phyloP scores from a whole-genome alignment of 345 rosid species.

The Salix koriyanagi region DNA sequence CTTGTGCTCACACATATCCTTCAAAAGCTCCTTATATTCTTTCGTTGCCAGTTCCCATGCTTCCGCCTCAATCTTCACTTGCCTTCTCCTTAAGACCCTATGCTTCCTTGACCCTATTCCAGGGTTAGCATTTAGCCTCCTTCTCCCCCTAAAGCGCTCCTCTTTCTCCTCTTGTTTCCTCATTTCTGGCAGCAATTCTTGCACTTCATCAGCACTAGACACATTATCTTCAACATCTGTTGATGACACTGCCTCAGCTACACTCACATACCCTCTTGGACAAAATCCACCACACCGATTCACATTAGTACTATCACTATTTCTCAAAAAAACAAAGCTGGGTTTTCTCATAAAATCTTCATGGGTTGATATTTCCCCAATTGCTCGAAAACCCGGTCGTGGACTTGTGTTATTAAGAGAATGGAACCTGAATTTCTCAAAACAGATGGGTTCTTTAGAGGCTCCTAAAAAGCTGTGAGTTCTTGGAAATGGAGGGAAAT shows the following conservation, averaged over 20 bases:
- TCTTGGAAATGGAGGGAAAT: slow-evolving; percentile 18
- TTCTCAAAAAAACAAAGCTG: slow-evolving; percentile 25
- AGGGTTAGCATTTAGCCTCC: slow-evolving; percentile 14
- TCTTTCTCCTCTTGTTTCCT: slow-evolving; percentile 52
- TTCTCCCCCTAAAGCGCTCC: slow-evolving; percentile 14
- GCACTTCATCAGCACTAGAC: slow-evolving; percentile 53
- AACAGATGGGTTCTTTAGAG: slow-evolving; percentile 29
- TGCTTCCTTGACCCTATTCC: slow-evolving; percentile 47
- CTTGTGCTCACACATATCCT: slow-evolving; percentile 86
- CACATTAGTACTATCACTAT: slow-evolving; percentile 11
- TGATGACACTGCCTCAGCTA: slow-evolving; percentile 77
- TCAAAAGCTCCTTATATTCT: slow-evolving; percentile 76
- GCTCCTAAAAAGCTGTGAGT: slow-evolving; percentile 33
- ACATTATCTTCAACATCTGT: slow-evolving; percentile 76
- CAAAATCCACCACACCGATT: slow-evolving; percentile 36
- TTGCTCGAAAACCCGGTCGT: slow-evolving; percentile 24
- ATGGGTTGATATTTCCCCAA: slow-evolving; percentile 28
- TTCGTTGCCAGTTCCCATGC: slow-evolving; percentile 88
- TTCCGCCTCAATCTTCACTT: slow-evolving; percentile 85
- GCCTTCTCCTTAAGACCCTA: slow-evolving; percentile 55
- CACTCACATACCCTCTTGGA: slow-evolving; percentile 54
- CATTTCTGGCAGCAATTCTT: slow-evolving; percentile 59
- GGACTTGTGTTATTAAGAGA: slow-evolving; percentile 12
- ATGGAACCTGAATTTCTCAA: slow-evolving; percentile 17
- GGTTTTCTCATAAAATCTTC: slow-evolving; percentile 36